Conservation (phyloP, 2,329 filamentous ascomycete genomes). For the Alternaria panax region DNA sequence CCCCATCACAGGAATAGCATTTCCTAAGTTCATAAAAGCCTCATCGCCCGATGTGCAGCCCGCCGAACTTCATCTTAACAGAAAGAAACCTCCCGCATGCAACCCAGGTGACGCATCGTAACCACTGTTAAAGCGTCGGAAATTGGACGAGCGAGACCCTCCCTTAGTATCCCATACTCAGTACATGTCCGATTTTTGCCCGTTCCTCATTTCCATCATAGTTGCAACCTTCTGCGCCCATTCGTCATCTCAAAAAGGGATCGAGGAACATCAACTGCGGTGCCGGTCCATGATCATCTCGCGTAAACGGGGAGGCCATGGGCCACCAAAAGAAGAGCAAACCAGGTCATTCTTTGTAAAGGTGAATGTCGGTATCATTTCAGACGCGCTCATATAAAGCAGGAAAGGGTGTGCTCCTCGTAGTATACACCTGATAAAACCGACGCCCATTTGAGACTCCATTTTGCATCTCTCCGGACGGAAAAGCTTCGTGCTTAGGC, state of each 20-base stretch:
- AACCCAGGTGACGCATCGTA: conserved; percentile 40
- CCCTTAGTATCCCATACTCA: conserved; percentile 38
- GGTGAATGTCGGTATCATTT: conserved; percentile 50
- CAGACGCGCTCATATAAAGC: conserved; percentile 49
- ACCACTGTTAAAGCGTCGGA: conserved; percentile 34
- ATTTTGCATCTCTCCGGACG: conserved; percentile 43
- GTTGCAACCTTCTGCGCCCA: conserved; percentile 40
- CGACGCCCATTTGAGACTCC: conserved; percentile 48
- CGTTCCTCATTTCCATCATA: conserved; percentile 36
- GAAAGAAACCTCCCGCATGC: conserved; percentile 49
- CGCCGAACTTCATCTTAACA: conserved; percentile 34
- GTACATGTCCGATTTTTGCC: conserved; percentile 43
- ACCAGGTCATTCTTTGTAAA: conserved; percentile 45
- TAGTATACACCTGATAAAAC: conserved; percentile 43
- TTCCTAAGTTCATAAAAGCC: conserved; percentile 15
- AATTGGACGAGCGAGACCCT: conserved; percentile 32
- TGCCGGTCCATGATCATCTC: conserved; percentile 36
- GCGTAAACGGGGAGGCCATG: conserved; percentile 36
- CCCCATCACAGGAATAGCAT: conserved; percentile 11
- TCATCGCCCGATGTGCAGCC: conserved; percentile 30
- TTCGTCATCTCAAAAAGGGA: conserved; percentile 38
- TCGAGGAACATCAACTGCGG: conserved; percentile 46
- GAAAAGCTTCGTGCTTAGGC: conserved; percentile 42
- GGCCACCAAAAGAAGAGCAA: conserved; percentile 43
- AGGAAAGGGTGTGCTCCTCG: conserved; percentile 45